phyloP scores from a whole-genome alignment of 192 early-diverging fungal genomes.

The Coemansia sp. region DNA sequence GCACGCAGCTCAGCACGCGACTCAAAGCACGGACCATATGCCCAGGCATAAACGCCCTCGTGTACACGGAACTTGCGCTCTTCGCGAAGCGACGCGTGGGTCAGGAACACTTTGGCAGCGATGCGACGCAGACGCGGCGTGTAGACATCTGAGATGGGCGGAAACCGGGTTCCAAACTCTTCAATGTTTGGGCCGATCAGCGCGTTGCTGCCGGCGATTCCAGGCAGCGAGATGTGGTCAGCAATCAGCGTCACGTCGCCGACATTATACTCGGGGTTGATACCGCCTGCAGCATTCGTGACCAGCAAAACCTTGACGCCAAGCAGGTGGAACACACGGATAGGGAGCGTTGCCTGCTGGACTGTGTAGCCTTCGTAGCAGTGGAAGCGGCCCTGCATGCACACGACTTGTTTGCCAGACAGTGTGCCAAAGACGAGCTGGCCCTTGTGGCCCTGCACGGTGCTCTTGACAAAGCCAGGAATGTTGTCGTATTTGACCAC shows the following conservation, averaged over 20 bases:
- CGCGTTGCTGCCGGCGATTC: slow-evolving; percentile 72
- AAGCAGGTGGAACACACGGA: slow-evolving; percentile 83
- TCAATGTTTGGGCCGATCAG: slow-evolving; percentile 83
- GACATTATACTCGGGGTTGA: slow-evolving; percentile 76
- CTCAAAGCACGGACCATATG: slow-evolving; percentile 86
- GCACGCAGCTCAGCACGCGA: slow-evolving; percentile 81
- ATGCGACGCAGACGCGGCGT: slow-evolving; percentile 72
- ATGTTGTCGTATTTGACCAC: slow-evolving; percentile 77
- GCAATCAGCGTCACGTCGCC: slow-evolving; percentile 82
- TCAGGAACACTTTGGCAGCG: slow-evolving; percentile 41
- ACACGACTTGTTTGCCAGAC: slow-evolving; percentile 68
- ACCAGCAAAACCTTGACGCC: slow-evolving; percentile 75
- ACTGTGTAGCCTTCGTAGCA: slow-evolving; percentile 86
- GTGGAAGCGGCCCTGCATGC: slow-evolving; percentile 92
- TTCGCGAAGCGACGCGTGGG: slow-evolving; percentile 30
- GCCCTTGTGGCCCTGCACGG: slow-evolving; percentile 55
- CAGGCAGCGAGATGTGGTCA: slow-evolving; percentile 80
- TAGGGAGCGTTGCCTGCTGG: slow-evolving; percentile 76
- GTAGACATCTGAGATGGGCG: slow-evolving; percentile 83
- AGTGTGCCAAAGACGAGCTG: slow-evolving; percentile 82
- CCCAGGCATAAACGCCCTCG: slow-evolving; percentile 85
- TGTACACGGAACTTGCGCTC: slow-evolving; percentile 55
- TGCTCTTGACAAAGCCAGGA: slow-evolving; percentile 81
- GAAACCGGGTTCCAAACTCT: slow-evolving; percentile 86
- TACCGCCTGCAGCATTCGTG: slow-evolving; percentile 87